Evolutionary conservation across 139 green algal species (phyloP).

Genomic region (Pycnococcus provasolii): DNA sequence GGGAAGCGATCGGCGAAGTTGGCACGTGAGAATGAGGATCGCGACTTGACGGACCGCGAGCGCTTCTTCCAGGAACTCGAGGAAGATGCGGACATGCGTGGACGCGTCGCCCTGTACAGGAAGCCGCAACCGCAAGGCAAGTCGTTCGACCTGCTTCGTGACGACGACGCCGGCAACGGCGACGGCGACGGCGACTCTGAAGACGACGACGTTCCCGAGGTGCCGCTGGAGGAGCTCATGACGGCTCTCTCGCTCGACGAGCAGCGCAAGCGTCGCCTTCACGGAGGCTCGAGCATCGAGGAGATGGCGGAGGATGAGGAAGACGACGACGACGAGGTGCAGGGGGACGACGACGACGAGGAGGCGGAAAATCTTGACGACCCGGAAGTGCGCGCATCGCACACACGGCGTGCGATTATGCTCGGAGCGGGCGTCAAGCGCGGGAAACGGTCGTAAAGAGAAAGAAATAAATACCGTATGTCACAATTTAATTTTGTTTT

Average conservation of each 20-base stretch:
- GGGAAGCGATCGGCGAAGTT: background rate
- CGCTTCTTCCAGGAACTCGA: slow-evolving; percentile 77
- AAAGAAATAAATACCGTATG: too few species aligned
- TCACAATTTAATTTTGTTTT: too few species aligned
- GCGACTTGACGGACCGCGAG: slow-evolving; percentile 54
- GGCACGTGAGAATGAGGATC: slow-evolving; percentile 20
- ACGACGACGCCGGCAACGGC: background rate
- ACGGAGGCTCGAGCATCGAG: background rate
- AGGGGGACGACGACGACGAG: background rate
- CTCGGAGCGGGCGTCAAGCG: too few species aligned
- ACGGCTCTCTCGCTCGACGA: slow-evolving; percentile 53
- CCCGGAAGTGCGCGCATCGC: too few species aligned
- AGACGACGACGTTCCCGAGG: slow-evolving; percentile 45
- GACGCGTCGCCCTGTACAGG: slow-evolving; percentile 32
- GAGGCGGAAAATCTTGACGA: too few species aligned
- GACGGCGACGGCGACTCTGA: slow-evolving; percentile 21
- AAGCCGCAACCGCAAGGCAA: slow-evolving; percentile 7
- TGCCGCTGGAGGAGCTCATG: slow-evolving; percentile 89
- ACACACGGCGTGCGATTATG: too few species aligned
- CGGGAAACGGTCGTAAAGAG: too few species aligned
- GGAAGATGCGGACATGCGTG: slow-evolving; percentile 65
- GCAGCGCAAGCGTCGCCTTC: background rate
- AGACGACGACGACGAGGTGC: slow-evolving; percentile 22
- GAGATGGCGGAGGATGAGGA: slow-evolving; percentile 17
- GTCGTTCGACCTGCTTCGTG: background rate